Evolutionary conservation across 2,329 filamentous ascomycete species (phyloP).

Genomic region (Stachybotrys chlorohalonatus): DNA sequence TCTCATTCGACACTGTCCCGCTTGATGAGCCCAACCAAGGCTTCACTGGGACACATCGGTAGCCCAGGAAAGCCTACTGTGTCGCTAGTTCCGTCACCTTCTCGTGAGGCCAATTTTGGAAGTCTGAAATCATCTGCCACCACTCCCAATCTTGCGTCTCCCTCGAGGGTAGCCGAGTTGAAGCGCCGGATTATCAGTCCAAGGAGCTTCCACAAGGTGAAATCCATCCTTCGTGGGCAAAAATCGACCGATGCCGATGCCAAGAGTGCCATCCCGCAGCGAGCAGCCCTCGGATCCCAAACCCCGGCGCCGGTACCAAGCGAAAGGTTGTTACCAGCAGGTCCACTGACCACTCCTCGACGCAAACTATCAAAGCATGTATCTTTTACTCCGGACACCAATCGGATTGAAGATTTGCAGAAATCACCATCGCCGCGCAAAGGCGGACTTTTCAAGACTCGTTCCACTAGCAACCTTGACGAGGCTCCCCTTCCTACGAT

Average conservation of each 20-base stretch:
- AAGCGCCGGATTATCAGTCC: conserved; percentile 35
- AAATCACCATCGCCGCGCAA: conserved; percentile 50
- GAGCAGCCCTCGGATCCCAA: conserved; percentile 28
- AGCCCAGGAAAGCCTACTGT: conserved; percentile 16
- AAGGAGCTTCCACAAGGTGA: conserved; percentile 44
- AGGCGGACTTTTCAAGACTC: conserved; percentile 33
- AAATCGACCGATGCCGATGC: conserved; percentile 24
- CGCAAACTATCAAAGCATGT: conserved; percentile 63
- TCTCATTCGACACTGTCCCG: conserved; percentile 42
- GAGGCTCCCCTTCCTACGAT: conserved; percentile 19
- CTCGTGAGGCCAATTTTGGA: conserved; percentile 34
- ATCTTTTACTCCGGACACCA: conserved; percentile 66
- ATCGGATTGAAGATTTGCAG: conserved; percentile 30
- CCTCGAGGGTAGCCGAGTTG: conserved; percentile 21
- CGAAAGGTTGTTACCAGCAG: conserved; percentile 42
- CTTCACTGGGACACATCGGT: conserved; percentile 51
- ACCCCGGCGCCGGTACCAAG: conserved; percentile 32
- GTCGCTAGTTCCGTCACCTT: conserved; percentile 30
- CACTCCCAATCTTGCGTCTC: conserved; percentile 31
- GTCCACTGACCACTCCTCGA: conserved; percentile 56
- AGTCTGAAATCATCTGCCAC: conserved; percentile 41
- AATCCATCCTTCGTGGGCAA: conserved; percentile 45
- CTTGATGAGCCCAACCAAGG: conserved; percentile 70
- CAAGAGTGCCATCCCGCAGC: conserved; percentile 39
- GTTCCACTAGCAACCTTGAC: conserved; percentile 16